Conservation (phyloP, 2,329 filamentous ascomycete genomes). For the Saccharata proteae region DNA sequence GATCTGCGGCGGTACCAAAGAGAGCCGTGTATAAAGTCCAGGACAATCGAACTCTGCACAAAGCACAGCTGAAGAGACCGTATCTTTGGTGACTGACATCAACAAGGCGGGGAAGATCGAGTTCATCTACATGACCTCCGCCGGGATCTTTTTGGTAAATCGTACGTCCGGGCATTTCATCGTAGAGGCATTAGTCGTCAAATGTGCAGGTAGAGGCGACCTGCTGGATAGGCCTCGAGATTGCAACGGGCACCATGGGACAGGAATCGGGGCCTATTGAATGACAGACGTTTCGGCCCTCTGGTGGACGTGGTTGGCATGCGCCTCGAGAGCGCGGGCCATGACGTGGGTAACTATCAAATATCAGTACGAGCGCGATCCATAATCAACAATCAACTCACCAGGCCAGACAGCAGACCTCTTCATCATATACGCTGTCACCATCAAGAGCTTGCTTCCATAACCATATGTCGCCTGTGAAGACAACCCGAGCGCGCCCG, state of each 20-base stretch:
- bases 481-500: slow-evolving; percentile 38
- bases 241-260: background rate
- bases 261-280: background rate
- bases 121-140: no score
- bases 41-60: no score
- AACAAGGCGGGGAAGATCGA: no score
- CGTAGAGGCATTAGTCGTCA: background rate
- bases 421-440: slow-evolving; percentile 78
- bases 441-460: slow-evolving; percentile 69
- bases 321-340: slow-evolving; percentile 52
- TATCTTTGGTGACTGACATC: no score
- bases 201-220: no score
- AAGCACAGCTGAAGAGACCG: no score
- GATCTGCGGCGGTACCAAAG: no score
- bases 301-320: slow-evolving; percentile 51
- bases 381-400: slow-evolving; percentile 34
- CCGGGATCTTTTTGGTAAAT: background rate
- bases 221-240: no score
- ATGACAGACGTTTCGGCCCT: slow-evolving; percentile 39
- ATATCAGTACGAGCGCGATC: slow-evolving; percentile 14
- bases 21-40: no score
- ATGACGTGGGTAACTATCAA: slow-evolving; percentile 53
- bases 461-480: slow-evolving; percentile 55
- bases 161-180: no score
- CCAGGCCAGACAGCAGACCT: slow-evolving; percentile 88